phyloP scores from a whole-genome alignment of 805 yeast genomes.

The Kodamaea neixiangensis region DNA sequence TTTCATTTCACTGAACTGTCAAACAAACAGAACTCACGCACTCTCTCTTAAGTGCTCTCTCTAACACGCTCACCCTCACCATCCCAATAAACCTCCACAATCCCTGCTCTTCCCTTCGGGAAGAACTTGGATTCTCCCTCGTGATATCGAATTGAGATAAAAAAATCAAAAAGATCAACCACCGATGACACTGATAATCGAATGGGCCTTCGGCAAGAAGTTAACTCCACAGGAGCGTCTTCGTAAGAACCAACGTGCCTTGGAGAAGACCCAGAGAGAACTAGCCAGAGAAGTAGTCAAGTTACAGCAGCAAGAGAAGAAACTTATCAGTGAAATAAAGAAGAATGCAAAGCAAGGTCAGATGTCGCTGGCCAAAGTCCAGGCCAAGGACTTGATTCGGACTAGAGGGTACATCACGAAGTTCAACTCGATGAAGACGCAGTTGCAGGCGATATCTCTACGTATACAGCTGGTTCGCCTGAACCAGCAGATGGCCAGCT shows the following conservation, averaged over 20 bases:
- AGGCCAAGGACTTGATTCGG: constrained; percentile 92
- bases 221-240: constrained; percentile 93
- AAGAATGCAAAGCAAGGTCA: constrained; percentile 91
- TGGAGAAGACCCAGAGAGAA: constrained; percentile 93
- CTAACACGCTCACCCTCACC: too few relatives aligned
- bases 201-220: constrained; percentile 95
- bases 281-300: constrained; percentile 84
- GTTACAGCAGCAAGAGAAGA: constrained; percentile 90
- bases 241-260: constrained; percentile 91
- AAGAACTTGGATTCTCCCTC: background rate
- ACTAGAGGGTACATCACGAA: constrained; percentile 82
- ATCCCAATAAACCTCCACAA: too few relatives aligned
- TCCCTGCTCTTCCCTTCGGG: background rate
- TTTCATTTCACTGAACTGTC: too few relatives aligned
- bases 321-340: constrained; percentile 79
- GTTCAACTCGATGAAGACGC: constrained; percentile 92
- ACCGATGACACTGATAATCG: constrained; percentile 43
- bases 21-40: too few relatives aligned
- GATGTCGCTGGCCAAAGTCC: constrained; percentile 84
- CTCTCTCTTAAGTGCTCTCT: too few relatives aligned
- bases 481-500: constrained; percentile 91
- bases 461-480: constrained; percentile 91
- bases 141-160: background rate
- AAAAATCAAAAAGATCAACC: constrained; percentile 2
- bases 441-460: constrained; percentile 89